Evolutionary conservation across 345 rosid species (phyloP).

Genomic region (Arabidopsis suecica): DNA sequence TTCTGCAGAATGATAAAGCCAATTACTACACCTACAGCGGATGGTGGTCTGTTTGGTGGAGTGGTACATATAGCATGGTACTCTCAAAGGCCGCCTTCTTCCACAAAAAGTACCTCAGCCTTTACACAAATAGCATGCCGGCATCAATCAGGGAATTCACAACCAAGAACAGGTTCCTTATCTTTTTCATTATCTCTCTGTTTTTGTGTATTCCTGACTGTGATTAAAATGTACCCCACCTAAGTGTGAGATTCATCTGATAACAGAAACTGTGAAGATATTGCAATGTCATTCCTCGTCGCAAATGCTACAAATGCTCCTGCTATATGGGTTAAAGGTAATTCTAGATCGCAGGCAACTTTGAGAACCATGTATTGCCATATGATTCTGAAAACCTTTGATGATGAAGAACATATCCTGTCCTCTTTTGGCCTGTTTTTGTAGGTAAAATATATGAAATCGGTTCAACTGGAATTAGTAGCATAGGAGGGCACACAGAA

Average conservation of each 20-base stretch:
- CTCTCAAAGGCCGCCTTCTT: constrained; percentile 97
- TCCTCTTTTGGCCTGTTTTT: constrained; percentile 19
- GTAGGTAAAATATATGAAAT: constrained; percentile 91
- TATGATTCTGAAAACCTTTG: constrained; percentile 10
- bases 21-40: constrained; percentile 71
- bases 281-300: constrained; percentile 96
- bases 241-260: constrained; percentile 34
- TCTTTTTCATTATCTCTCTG: constrained; percentile 26
- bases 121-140: constrained; percentile 88
- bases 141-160: constrained; percentile 74
- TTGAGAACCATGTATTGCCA: background rate
- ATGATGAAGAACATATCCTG: constrained; percentile 8
- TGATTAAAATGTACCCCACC: constrained; percentile 6
- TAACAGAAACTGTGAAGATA: constrained; percentile 96
- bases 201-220: background rate
- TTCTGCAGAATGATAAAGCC: constrained; percentile 61
- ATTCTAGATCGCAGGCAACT: background rate
- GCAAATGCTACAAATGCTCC: constrained; percentile 93
- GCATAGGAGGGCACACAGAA: constrained; percentile 87
- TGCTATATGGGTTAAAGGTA: constrained; percentile 97
- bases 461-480: constrained; percentile 96
- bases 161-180: constrained; percentile 71
- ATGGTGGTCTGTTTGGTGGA: constrained; percentile 99
- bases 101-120: constrained; percentile 86
- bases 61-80: constrained; percentile 91